These are phyloP conservation scores for Phtheirospermum japonicum DNA, from an alignment of 257 asterid genomes.

Conservation along the genomic window DNA sequence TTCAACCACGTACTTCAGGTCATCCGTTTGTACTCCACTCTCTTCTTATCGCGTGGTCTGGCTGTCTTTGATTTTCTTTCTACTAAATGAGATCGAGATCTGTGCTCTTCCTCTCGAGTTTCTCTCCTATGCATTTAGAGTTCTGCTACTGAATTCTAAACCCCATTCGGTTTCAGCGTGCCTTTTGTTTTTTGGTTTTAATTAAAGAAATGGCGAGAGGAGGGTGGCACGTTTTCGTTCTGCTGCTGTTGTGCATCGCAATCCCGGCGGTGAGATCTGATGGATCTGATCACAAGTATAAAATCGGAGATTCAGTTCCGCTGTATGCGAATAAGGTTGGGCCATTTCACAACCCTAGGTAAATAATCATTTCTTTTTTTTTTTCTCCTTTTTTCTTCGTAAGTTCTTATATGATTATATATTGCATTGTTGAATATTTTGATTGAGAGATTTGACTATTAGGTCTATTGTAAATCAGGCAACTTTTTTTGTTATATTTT, in stretches of 20 bases:
- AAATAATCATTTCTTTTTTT: background rate
- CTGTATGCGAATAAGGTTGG: slow-evolving; percentile 73
- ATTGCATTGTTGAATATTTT: background rate
- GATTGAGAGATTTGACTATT: background rate
- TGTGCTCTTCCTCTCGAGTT: background rate
- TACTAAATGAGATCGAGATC: slow-evolving; percentile 15
- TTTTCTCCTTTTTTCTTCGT: background rate
- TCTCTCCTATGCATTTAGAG: background rate
- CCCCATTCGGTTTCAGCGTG: background rate
- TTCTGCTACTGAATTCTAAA: background rate
- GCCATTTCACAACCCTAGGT: slow-evolving; percentile 84
- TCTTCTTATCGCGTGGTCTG: background rate
- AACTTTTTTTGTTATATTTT: background rate
- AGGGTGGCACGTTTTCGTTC: background rate
- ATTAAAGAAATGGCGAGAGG: background rate
- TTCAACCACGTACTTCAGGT: background rate
- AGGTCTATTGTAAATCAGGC: background rate
- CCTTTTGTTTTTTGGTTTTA: background rate
- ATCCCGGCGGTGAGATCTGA: slow-evolving; percentile 45
- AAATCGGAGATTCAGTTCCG: slow-evolving; percentile 56
- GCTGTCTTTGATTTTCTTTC: background rate
- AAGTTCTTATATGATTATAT: background rate
- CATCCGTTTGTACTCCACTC: slow-evolving; percentile 11
- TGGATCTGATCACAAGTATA: slow-evolving; percentile 64
- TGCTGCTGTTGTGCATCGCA: slow-evolving; percentile 19